A percentile compares a stretch with the other conserved stretches of the same genome.
phyloP scores from a whole-genome alignment of 73 alveolate species.

The Paramecium primaurelia region DNA sequence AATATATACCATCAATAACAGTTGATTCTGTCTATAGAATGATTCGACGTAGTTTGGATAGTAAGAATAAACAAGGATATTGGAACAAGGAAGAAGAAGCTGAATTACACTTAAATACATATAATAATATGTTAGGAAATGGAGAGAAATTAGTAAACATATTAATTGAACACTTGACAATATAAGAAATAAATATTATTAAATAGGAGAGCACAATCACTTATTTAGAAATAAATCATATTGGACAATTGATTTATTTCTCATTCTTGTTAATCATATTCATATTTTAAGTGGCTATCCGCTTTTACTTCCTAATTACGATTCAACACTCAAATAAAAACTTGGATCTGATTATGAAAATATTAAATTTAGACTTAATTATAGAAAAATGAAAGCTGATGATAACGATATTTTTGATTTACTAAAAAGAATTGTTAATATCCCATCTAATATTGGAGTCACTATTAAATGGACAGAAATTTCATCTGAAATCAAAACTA shows the following conservation, averaged over 20 bases:
- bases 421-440: neutral
- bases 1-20: neutral
- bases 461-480: neutral
- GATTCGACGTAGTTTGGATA: neutral
- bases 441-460: neutral
- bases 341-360: neutral
- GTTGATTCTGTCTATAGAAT: neutral
- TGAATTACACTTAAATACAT: neutral
- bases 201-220: neutral
- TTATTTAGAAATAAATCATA: neutral
- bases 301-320: neutral
- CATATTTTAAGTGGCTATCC: neutral
- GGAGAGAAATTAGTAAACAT: constrained; percentile 15
- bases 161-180: constrained; percentile 16
- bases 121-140: neutral
- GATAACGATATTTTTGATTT: neutral
- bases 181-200: neutral
- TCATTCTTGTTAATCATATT: neutral
- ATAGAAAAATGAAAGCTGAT: neutral
- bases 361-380: neutral
- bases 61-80: neutral
- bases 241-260: neutral
- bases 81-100: neutral
- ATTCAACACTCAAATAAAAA: neutral
- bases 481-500: neutral